These are phyloP conservation scores for Aspergillus vadensis DNA, from an alignment of 2,329 filamentous ascomycete species.

Conservation along the genomic window DNA sequence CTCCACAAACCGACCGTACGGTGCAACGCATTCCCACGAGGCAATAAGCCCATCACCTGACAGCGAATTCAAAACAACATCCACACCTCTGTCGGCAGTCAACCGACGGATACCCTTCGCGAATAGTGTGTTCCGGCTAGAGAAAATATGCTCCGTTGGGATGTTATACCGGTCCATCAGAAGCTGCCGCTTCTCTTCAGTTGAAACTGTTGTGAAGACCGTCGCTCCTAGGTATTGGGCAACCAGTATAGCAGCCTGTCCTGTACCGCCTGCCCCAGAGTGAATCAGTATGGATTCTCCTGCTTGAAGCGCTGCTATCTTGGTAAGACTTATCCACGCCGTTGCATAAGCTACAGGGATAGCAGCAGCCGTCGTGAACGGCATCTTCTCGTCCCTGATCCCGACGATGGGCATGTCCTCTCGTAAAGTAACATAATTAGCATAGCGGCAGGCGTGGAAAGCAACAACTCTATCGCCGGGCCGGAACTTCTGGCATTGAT, in stretches of 20 bases:
- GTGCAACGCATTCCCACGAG: slow-evolving; percentile 31
- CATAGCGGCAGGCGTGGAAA: slow-evolving; percentile 6
- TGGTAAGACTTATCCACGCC: slow-evolving; percentile 4
- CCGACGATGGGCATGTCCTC: slow-evolving; percentile 5
- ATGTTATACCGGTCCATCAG: slow-evolving; percentile 26
- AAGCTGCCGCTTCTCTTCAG: slow-evolving; percentile 27
- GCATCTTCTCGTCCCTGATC: background rate
- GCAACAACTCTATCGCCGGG: slow-evolving; percentile 28
- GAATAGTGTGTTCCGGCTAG: slow-evolving; percentile 29
- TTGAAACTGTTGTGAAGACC: slow-evolving; percentile 29
- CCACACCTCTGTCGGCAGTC: slow-evolving; percentile 25
- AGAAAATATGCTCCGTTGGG: slow-evolving; percentile 27
- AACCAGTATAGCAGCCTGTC: slow-evolving; percentile 32
- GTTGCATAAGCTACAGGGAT: slow-evolving; percentile 11
- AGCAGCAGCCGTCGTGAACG: slow-evolving; percentile 3
- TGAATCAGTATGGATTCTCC: slow-evolving; percentile 30
- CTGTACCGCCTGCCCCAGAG: slow-evolving; percentile 31
- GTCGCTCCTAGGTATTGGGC: slow-evolving; percentile 27
- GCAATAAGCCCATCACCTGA: slow-evolving; percentile 28
- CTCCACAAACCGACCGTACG: slow-evolving; percentile 30
- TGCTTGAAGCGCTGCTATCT: slow-evolving; percentile 21
- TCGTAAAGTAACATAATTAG: slow-evolving; percentile 27
- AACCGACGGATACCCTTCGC: slow-evolving; percentile 21
- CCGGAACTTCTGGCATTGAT: background rate
- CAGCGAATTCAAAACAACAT: slow-evolving; percentile 31